Evolutionary conservation across 805 yeast species (phyloP), one percentile per base, ranked within the genome.

Genomic region (Nakazawaea holstii): DNA sequence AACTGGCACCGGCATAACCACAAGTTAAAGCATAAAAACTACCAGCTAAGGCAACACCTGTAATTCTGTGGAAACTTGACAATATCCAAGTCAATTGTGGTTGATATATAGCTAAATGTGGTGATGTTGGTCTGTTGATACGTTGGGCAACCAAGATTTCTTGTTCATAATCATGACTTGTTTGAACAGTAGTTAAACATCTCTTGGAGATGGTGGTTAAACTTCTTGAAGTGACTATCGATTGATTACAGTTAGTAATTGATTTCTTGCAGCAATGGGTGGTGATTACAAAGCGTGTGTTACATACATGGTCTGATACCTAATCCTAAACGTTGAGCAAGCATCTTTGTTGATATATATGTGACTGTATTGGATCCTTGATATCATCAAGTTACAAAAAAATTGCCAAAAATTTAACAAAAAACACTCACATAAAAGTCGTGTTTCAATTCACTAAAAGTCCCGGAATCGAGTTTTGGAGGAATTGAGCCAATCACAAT

Each of bases 61-160:
- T 78, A 59, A 92, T 68, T 76, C 99, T 84, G 70, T 92, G 98
- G 53, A 84, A 66, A 24, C 84, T 72, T 5, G 97, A 90, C 62
- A 94, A 64, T 52, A 78, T 69, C 86, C 85, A 79, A 24, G 98
- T 87, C 55, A 92, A 64, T 72, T 94, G 97, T 39, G 95, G 95
- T 72, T 91, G 76, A 73, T 92, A 92, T 63, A 94, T 91, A 52
- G 82, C 70, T 62, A 92, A 74, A 66, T 92, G 95, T 48, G 98
- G 98, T 29, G 97, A 89, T 13, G 78, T 69, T 31, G 98, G 98
- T 71, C 99, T 84, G 70, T 80, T 78, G 55, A 74, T 78, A 68
- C 99, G 82, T 74, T 92, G 98, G 46, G 82, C 80, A 48, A 80
- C 75, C 52, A 92, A 76, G 48, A 90, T 74, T 32, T 76, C 77